phyloP scores from a whole-genome alignment of 306 rosid species.

The Trichosanthes cucumerina region DNA sequence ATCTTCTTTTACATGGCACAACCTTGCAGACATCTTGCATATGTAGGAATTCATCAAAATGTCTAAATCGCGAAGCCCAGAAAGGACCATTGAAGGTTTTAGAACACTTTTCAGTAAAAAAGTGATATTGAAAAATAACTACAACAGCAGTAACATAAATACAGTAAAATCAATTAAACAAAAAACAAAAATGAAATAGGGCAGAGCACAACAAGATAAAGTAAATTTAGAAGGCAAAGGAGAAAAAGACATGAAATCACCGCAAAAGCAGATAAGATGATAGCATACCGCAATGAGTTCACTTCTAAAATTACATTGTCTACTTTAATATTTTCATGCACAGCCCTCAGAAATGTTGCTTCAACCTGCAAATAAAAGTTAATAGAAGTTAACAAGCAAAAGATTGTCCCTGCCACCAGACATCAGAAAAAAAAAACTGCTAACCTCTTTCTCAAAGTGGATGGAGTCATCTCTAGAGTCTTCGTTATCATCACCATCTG shows the following conservation, averaged over 20 bases:
- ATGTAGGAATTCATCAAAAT: not conserved
- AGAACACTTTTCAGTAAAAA: not conserved
- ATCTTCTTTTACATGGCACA: not conserved
- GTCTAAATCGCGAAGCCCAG: not conserved
- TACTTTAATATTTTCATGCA: slow-evolving; percentile 70
- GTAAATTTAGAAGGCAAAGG: not conserved
- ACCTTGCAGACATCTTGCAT: not conserved
- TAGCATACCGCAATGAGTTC: slow-evolving; percentile 70
- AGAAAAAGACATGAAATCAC: not conserved
- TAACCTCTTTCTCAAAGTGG: slow-evolving; percentile 80
- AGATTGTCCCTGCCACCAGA: not conserved
- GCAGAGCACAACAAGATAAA: not conserved
- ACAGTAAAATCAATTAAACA: not conserved
- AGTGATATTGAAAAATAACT: not conserved
- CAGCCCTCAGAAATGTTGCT: slow-evolving; percentile 89
- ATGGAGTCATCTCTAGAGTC: slow-evolving; percentile 50
- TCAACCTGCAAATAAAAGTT: slow-evolving; percentile 58
- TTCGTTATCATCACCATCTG: slow-evolving; percentile 56
- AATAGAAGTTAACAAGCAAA: not conserved
- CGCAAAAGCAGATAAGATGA: not conserved
- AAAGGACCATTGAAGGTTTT: not conserved
- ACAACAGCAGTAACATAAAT: not conserved
- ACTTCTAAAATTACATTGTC: slow-evolving; percentile 67
- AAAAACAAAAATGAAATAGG: not conserved
- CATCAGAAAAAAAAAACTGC: not conserved